These are phyloP conservation scores for Lichtheimia hyalospora DNA, from an alignment of 371 early-diverging fungal genomes.

Conservation along the genomic window DNA sequence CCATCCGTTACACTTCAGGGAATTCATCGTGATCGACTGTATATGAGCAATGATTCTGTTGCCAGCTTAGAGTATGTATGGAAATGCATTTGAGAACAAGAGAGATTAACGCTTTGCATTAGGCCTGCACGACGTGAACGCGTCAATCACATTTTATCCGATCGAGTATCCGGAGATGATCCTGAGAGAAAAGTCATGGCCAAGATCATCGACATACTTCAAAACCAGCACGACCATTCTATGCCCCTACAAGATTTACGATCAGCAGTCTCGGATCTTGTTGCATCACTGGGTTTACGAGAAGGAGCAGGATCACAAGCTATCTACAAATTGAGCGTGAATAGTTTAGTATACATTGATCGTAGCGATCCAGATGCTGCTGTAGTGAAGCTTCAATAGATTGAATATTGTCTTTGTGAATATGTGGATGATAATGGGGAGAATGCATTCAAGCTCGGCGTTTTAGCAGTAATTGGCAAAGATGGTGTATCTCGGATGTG, in stretches of 20 bases:
- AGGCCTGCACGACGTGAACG: not conserved
- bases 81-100: no score
- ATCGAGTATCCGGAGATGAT: not conserved
- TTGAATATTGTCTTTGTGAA: not conserved
- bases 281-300: not conserved
- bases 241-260: not conserved
- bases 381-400: not conserved
- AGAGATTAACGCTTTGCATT: not conserved
- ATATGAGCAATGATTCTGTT: not conserved
- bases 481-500: no score
- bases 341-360: not conserved
- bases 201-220: not conserved
- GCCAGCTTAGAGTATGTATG: not conserved
- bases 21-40: not conserved
- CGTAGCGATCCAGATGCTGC: conserved; percentile 1
- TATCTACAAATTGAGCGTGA: not conserved
- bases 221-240: not conserved
- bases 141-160: not conserved
- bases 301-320: not conserved
- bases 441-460: no score
- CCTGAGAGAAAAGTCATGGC: not conserved
- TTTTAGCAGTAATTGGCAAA: no score
- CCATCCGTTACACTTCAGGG: not conserved
- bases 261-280: not conserved
- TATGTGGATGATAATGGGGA: no score